phyloP scores from a whole-genome alignment of 2,329 filamentous ascomycete species.

The Talaromyces amestolkiae region DNA sequence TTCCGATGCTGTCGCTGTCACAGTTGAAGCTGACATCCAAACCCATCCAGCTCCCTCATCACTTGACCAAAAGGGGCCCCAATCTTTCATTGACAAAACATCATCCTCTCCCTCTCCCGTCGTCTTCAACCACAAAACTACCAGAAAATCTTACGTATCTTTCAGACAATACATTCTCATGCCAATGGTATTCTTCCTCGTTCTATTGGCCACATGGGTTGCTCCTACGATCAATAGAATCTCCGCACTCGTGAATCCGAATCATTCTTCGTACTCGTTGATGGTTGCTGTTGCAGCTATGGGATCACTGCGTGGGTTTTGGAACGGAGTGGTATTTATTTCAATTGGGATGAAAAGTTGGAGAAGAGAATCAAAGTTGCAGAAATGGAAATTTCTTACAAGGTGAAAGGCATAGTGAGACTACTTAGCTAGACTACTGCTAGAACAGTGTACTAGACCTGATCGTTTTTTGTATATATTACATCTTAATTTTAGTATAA shows the following conservation, averaged over 20 bases:
- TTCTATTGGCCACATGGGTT: conserved; percentile 37
- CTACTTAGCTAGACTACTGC: not conserved
- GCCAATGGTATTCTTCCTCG: conserved; percentile 40
- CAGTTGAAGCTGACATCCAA: not conserved
- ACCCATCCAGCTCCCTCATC: not conserved
- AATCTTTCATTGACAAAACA: not conserved
- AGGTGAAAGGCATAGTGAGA: not conserved
- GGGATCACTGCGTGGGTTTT: conserved; percentile 39
- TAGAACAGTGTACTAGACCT: not conserved
- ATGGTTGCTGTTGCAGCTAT: conserved; percentile 34
- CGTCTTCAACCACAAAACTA: not conserved
- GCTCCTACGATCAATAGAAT: conserved; percentile 39
- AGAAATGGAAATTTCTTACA: not conserved
- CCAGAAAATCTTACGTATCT: conserved; percentile 31
- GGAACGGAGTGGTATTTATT: conserved; percentile 41
- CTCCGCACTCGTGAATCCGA: conserved; percentile 30
- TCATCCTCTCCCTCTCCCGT: not conserved
- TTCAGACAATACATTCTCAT: conserved; percentile 42
- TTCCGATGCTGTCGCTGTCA: not conserved
- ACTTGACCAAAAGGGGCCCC: not conserved
- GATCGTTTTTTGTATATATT: not conserved
- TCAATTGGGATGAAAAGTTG: conserved; percentile 38
- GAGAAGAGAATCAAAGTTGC: conserved; percentile 15
- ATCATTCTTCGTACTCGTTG: conserved; percentile 30
- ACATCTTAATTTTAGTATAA: not conserved